Percentiles rank a stretch among this genome's conserved stretches.
Conservation (phyloP, 1,139 yeast species). For the Candida anutae region DNA sequence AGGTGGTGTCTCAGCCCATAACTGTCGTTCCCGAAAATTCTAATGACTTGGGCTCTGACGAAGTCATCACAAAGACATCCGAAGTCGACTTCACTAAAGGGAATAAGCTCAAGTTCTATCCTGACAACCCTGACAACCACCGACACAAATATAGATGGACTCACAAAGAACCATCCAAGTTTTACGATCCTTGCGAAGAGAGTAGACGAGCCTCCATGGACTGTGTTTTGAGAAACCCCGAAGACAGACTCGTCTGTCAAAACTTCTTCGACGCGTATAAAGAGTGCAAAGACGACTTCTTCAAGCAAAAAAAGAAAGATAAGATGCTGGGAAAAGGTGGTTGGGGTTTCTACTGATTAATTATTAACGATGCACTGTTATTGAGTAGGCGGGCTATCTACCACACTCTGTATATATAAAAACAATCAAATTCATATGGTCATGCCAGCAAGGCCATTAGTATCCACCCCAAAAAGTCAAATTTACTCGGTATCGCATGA, state of each 20-base stretch:
- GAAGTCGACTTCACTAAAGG: constrained; percentile 55
- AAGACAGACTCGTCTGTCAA: constrained; percentile 63
- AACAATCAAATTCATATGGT: too few species aligned
- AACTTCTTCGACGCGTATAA: constrained; percentile 89
- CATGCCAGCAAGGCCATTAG: too few species aligned
- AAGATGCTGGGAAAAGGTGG: constrained; percentile 34
- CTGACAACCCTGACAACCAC: constrained; percentile 68
- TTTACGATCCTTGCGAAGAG: constrained; percentile 89
- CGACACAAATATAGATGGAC: constrained; percentile 55
- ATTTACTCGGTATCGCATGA: neutral
- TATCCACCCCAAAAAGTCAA: too few species aligned
- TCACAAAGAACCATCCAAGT: constrained; percentile 72
- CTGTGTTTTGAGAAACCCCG: constrained; percentile 73
- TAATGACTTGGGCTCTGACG: neutral
- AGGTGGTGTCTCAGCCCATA: too few species aligned
- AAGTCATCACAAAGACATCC: constrained; percentile 23
- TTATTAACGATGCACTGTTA: too few species aligned
- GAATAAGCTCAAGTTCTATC: constrained; percentile 63
- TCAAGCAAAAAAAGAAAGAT: constrained; percentile 31
- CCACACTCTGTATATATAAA: too few species aligned
- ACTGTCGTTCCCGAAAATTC: too few species aligned
- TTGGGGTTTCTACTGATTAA: constrained; percentile 41
- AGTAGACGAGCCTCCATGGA: constrained; percentile 79
- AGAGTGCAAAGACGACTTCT: constrained; percentile 86
- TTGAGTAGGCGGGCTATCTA: too few species aligned